phyloP scores from a whole-genome alignment of 352 stramenopile species.

The Phytophthora lateralis region DNA sequence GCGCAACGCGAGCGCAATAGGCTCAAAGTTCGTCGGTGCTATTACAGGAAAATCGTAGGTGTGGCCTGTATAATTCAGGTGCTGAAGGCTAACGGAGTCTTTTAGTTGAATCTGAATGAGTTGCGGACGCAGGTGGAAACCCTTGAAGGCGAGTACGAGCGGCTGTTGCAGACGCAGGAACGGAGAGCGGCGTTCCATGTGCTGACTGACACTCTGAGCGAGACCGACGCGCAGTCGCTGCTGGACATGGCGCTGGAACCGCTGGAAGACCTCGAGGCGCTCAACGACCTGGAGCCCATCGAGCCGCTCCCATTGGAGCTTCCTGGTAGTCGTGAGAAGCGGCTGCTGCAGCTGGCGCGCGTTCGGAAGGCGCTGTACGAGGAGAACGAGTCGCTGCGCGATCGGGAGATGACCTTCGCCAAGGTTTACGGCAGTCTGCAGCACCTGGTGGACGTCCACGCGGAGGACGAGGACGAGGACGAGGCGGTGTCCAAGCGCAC shows the following conservation, averaged over 20 bases:
- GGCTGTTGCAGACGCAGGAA: constrained; percentile 41
- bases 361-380: constrained; percentile 44
- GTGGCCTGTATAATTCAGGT: not conserved
- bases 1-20: constrained; percentile 48
- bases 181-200: constrained; percentile 7
- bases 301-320: constrained; percentile 27
- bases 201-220: constrained; percentile 17
- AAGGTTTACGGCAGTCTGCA: constrained; percentile 56
- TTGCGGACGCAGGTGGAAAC: constrained; percentile 51
- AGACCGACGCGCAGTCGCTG: constrained; percentile 26
- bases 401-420: constrained; percentile 42
- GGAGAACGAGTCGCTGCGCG: constrained; percentile 51
- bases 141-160: constrained; percentile 52
- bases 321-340: constrained; percentile 22
- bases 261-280: constrained; percentile 28
- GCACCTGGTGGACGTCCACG: constrained; percentile 47
- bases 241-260: constrained; percentile 31
- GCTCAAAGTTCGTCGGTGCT: constrained; percentile 56
- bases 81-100: not conserved
- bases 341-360: constrained; percentile 38
- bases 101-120: constrained; percentile 51
- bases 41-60: constrained; percentile 64
- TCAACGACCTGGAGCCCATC: constrained; percentile 23
- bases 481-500: constrained; percentile 21
- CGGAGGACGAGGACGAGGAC: constrained; percentile 30